These are phyloP conservation scores for Ophiostoma montium DNA, from an alignment of 2,329 filamentous ascomycete genomes.

Conservation along the genomic window DNA sequence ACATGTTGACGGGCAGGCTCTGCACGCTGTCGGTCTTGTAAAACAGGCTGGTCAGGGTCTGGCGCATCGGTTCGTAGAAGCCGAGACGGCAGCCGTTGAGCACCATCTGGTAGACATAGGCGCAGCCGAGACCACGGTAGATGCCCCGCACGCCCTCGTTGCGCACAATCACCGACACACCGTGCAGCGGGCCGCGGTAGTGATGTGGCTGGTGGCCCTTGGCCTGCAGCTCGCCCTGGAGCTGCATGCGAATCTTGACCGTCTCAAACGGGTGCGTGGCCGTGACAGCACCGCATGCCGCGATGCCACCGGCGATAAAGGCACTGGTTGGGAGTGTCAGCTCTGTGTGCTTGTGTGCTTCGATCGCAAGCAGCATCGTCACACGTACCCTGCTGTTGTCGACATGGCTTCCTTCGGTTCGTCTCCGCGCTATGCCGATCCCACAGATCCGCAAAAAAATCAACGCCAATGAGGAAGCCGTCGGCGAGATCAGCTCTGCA, in stretches of 20 bases:
- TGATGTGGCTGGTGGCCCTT: conserved; percentile 74
- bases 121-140: conserved; percentile 78
- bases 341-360: background rate
- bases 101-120: conserved; percentile 91
- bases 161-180: conserved; percentile 73
- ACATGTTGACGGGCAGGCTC: conserved; percentile 81
- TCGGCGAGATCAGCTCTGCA: too few species aligned
- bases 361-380: background rate
- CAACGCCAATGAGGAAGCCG: too few species aligned
- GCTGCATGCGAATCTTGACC: conserved; percentile 94
- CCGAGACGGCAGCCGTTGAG: conserved; percentile 93
- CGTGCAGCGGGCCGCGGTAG: conserved; percentile 86
- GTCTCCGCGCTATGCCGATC: background rate
- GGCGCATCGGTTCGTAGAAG: conserved; percentile 92
- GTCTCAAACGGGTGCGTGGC: conserved; percentile 98
- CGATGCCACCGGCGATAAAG: conserved; percentile 91
- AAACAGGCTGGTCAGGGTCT: conserved; percentile 51
- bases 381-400: conserved; percentile 12
- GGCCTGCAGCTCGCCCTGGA: conserved; percentile 87
- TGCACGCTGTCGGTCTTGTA: conserved; percentile 63
- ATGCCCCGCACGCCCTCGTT: conserved; percentile 81
- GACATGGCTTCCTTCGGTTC: conserved; percentile 7
- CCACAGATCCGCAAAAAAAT: too few species aligned
- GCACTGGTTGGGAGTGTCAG: conserved; percentile 37
- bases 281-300: conserved; percentile 92